phyloP scores from a whole-genome alignment of 768 basidiomycete genomes.

The Hysterangium stoloniferum region DNA sequence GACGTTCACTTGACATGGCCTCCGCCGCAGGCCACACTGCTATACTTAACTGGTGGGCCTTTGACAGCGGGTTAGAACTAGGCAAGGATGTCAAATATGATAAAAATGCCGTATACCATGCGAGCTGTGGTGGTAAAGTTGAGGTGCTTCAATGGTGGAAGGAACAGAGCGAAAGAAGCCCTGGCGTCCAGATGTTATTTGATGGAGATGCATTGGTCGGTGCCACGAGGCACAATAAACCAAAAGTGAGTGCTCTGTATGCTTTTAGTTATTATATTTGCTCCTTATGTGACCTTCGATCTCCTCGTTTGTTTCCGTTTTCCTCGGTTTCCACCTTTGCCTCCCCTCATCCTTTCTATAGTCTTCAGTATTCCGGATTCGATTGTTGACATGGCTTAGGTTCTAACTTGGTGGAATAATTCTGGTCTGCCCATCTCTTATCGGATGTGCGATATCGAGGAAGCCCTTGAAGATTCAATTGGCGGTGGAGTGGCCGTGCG shows the following conservation, averaged over 20 bases:
- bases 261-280: too few relatives aligned
- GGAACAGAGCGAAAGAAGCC: conserved; percentile 27
- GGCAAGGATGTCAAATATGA: conserved; percentile 48
- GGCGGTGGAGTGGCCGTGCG: conserved; percentile 70
- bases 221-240: conserved; percentile 75
- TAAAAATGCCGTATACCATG: conserved; percentile 65
- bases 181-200: conserved; percentile 68
- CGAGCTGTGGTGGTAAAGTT: conserved; percentile 72
- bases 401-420: conserved; percentile 80
- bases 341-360: too few relatives aligned
- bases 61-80: conserved; percentile 60
- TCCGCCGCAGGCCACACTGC: conserved; percentile 69
- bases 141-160: conserved; percentile 83
- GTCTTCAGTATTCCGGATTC: neutral
- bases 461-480: conserved; percentile 82
- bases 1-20: conserved; percentile 81
- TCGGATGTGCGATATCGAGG: conserved; percentile 87
- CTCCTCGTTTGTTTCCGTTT: too few relatives aligned
- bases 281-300: too few relatives aligned
- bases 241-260: conserved; percentile 54
- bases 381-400: neutral
- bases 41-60: conserved; percentile 79
- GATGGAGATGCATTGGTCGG: conserved; percentile 74
- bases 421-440: conserved; percentile 75
- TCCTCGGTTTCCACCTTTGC: too few relatives aligned